Percentiles rank a stretch among this genome's conserved stretches.
Evolutionary conservation across 805 yeast genomes (phyloP).

Genomic region (Yarrowia sp.): DNA sequence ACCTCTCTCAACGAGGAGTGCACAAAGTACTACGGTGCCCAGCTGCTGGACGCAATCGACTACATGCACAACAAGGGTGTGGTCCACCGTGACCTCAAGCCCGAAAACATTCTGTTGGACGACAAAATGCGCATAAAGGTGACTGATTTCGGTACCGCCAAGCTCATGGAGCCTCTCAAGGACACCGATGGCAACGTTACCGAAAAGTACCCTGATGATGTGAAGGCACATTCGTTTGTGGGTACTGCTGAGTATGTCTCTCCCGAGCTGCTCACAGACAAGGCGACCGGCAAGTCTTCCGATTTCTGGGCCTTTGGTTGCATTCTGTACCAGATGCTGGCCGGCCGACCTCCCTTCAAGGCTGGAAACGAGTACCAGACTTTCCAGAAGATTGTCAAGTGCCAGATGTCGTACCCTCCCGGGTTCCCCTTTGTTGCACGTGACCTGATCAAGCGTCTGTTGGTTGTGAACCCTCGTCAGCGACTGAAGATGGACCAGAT

Average conservation of each 20-base stretch:
- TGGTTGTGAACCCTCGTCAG: constrained; percentile 67
- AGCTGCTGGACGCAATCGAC: constrained; percentile 83
- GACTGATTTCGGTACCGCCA: constrained; percentile 98
- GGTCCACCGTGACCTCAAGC: constrained; percentile 91
- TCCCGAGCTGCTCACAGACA: constrained; percentile 79
- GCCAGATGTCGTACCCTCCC: constrained; percentile 70
- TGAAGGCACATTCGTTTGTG: constrained; percentile 66
- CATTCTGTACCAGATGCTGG: constrained; percentile 75
- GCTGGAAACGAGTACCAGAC: constrained; percentile 82
- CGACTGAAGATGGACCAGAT: constrained; percentile 59
- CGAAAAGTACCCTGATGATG: constrained; percentile 40
- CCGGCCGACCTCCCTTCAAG: constrained; percentile 86
- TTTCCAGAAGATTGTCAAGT: constrained; percentile 79
- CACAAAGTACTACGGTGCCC: constrained; percentile 76
- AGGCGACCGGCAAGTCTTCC: constrained; percentile 76
- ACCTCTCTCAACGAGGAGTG: constrained; percentile 77
- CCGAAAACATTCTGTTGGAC: constrained; percentile 85
- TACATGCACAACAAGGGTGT: constrained; percentile 88
- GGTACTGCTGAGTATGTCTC: constrained; percentile 98
- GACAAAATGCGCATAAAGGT: constrained; percentile 84
- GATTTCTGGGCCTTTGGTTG: constrained; percentile 97
- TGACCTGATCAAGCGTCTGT: constrained; percentile 62
- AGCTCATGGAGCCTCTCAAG: constrained; percentile 50
- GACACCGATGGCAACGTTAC: constrained; percentile 33
- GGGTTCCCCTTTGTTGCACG: constrained; percentile 62